These are phyloP conservation scores for Paecilomyces formosus DNA, from an alignment of 2,329 filamentous ascomycete genomes.

Conservation along the genomic window DNA sequence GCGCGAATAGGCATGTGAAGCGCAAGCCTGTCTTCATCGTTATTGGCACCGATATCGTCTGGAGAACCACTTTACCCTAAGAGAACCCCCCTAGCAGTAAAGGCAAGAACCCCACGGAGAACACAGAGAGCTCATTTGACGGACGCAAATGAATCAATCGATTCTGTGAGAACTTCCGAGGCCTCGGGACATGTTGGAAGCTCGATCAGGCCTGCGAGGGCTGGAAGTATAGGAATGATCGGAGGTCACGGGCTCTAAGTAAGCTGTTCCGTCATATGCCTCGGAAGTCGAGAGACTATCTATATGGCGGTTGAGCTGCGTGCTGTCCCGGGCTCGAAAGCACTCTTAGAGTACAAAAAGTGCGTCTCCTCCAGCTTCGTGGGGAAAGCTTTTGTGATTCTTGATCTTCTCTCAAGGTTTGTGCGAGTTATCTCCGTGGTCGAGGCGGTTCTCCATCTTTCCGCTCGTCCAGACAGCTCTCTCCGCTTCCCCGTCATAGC, in stretches of 20 bases:
- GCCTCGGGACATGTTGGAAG: background rate
- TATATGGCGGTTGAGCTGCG: background rate
- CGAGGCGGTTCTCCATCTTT: background rate
- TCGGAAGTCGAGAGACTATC: background rate
- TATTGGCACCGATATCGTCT: background rate
- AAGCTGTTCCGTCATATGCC: background rate
- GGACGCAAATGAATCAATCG: background rate
- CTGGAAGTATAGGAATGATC: background rate
- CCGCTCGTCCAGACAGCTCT: background rate
- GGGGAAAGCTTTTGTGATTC: background rate
- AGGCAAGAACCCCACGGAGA: background rate
- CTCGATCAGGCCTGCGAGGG: background rate
- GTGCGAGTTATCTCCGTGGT: background rate
- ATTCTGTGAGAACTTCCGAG: background rate
- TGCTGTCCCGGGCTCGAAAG: background rate
- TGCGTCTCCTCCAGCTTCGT: background rate
- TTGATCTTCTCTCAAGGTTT: background rate
- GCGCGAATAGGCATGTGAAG: background rate
- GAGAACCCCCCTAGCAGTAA: background rate
- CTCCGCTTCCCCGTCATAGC: background rate
- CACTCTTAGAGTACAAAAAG: background rate
- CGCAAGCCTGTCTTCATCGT: background rate
- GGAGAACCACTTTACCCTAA: background rate
- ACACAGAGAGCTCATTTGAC: background rate
- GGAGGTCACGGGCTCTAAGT: background rate